These are phyloP conservation scores for Plasmodium malariae DNA, from an alignment of 169 alveolate genomes.

Conservation along the genomic window DNA sequence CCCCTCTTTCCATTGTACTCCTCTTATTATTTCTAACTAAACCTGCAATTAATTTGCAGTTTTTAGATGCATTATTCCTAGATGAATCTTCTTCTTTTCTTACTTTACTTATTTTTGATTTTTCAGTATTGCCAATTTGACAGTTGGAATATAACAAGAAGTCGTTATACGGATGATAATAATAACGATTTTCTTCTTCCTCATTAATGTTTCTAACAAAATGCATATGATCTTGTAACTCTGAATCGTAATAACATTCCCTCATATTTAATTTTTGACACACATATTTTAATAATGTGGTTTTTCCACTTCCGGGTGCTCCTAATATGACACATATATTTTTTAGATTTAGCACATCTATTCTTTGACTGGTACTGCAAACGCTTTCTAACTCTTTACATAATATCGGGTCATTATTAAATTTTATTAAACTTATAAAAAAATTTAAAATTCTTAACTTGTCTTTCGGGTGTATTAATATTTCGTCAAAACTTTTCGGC, in stretches of 20 bases:
- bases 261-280: constrained; percentile 72
- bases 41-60: too few relatives aligned
- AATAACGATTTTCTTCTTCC: constrained; percentile 13
- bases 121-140: constrained; percentile 58
- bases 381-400: constrained; percentile 35
- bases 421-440: constrained; percentile 55
- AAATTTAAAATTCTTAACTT: constrained; percentile 50
- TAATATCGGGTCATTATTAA: constrained; percentile 75
- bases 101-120: background rate
- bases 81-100: constrained; percentile 5
- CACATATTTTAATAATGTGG: constrained; percentile 58
- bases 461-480: constrained; percentile 43
- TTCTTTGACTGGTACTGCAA: constrained; percentile 9
- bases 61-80: background rate
- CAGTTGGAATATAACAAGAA: constrained; percentile 52
- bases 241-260: constrained; percentile 63
- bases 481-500: constrained; percentile 74
- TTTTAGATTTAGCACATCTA: constrained; percentile 28
- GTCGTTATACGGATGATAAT: constrained; percentile 65
- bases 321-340: constrained; percentile 71
- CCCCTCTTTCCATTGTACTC: too few relatives aligned
- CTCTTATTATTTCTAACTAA: too few relatives aligned
- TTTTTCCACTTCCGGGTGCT: constrained; percentile 72
- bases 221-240: constrained; percentile 28
- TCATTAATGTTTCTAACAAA: constrained; percentile 28